Evolutionary conservation across 257 asterid genomes (phyloP), one percentile per base, ranked within the genome.

Genomic region (Solanum chiquidenum): DNA sequence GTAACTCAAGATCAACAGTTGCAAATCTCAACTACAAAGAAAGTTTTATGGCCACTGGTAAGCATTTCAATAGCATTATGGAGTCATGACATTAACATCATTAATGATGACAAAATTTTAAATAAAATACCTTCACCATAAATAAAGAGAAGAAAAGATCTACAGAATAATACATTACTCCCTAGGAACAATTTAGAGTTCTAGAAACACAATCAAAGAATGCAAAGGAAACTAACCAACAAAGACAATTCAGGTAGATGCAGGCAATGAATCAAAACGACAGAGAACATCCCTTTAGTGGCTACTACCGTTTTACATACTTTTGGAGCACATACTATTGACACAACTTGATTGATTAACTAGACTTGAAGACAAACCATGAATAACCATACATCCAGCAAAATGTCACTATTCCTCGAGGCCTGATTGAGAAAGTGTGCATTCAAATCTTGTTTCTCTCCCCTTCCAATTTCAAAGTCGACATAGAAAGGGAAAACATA

Each of bases 11-110:
- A 93, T 97, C 99, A 44, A 94, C 89, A 27, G 92, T 92, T 71
- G 99, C 96, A 88, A 97, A 95, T 89, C 92, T 92, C 83, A 96
- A 90, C 99, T 97, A 98, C 93, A 95, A 46, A 55, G 68, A 44
- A 68, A 62, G 84, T 13, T 84, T 90, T 87, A 87, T 12, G 18
- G 83, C 71, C 79, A 62, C 68, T 82, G 68, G 38, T 40, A 25
- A 86, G 40, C 66, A 79, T 79, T 79, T 79, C 27, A 49, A 79
- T 64, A 46, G 35, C 44, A 83, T 31, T 76, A 84, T 23, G 83
- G 76, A 46, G 29, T 29, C 74, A 73, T 34, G 64, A 71, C 66
- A 83, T 27, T 38, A 55, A 52, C 62, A 25, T 74, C 84, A 49
- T 13, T 35, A 66, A 44, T 66, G 87, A 40, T 76, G 79, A 86